These are phyloP conservation scores for Gracilaria vermiculophylla DNA, from an alignment of 23 red algal genomes.

Conservation along the genomic window DNA sequence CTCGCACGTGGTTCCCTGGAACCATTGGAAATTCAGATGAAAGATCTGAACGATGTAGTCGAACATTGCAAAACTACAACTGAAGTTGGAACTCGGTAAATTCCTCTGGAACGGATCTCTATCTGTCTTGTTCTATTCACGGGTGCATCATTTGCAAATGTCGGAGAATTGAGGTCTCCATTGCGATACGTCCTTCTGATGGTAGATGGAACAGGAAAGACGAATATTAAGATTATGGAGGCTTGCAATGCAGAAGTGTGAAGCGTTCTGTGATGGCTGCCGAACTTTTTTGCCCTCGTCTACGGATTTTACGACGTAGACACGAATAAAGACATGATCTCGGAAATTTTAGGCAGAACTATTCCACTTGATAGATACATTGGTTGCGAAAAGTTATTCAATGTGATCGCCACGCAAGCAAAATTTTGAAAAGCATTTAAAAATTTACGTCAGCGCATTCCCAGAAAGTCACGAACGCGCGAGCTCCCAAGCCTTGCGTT, in stretches of 20 bases:
- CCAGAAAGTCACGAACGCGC: slow-evolving; percentile 20
- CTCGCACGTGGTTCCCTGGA: background rate
- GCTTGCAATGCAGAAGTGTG: background rate
- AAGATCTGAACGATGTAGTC: background rate
- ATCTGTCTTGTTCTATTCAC: slow-evolving; percentile 1
- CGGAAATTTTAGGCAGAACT: background rate
- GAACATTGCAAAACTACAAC: no score
- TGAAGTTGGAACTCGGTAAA: background rate
- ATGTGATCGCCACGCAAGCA: slow-evolving; percentile 1
- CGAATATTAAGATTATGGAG: slow-evolving; percentile 5
- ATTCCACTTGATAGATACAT: slow-evolving; percentile 5
- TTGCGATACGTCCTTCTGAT: no score
- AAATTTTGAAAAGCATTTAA: background rate
- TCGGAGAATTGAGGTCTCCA: no score
- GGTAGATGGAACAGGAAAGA: no score
- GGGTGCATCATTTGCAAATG: no score
- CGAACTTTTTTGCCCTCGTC: slow-evolving; percentile 24
- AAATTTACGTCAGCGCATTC: slow-evolving; percentile 13
- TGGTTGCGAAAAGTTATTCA: slow-evolving; percentile 29
- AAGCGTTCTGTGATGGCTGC: slow-evolving; percentile 40
- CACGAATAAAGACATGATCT: background rate
- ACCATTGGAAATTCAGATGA: background rate
- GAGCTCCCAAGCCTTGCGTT: background rate
- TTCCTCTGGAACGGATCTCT: background rate
- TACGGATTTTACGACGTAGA: slow-evolving; percentile 33